Base-by-base conservation (phyloP, 75 land plant genomes). In the Sequoiadendron giganteum region DNA sequence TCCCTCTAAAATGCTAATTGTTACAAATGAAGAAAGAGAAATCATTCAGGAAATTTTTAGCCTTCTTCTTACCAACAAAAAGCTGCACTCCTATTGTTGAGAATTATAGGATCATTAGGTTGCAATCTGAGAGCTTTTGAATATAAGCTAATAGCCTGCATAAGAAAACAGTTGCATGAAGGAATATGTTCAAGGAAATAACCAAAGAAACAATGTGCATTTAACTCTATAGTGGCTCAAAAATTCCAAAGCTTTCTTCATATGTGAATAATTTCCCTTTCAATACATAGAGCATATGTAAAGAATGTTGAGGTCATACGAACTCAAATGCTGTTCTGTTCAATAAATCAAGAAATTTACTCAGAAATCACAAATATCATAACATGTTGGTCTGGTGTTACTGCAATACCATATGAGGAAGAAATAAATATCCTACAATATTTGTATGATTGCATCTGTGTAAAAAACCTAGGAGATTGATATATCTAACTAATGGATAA, bases 41-140 rank as follows among this genome's bases (percentile, higher is more conserved):
- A 48, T 73, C 34, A 32, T 13, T 72, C 15, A 73, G 15, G 38
- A 25, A 32, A 2, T 0, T 10, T 2, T 32, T 73, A 30, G 76
- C 65, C 38, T 85, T 82, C 48, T 9, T 76, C 54, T 88, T 40
- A 98, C 99, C 94, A 91, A 88, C 95, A 92, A 91, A 92, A 95
- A 49, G 99, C 94, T 88, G 95, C 94, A 91, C 94, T 91, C 32
- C 99, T 89, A 80, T 98, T 98, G 87, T 93, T 87, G 25, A 96
- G 92, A 75, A 96, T 86, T 49, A 90, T 40, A 61, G 90, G 88
- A 88, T 95, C 93, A 42, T 72, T 80, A 7, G 92, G 90, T 81
- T 88, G 88, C 39, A 88, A 86, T 54, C 86, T 89, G 42, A 87
- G 87, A 75, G 94, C 96, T 86, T 87, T 92, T 21, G 98, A 90